Conservation (phyloP, 2,329 filamentous ascomycete genomes). For the Hypoxylon sp. region DNA sequence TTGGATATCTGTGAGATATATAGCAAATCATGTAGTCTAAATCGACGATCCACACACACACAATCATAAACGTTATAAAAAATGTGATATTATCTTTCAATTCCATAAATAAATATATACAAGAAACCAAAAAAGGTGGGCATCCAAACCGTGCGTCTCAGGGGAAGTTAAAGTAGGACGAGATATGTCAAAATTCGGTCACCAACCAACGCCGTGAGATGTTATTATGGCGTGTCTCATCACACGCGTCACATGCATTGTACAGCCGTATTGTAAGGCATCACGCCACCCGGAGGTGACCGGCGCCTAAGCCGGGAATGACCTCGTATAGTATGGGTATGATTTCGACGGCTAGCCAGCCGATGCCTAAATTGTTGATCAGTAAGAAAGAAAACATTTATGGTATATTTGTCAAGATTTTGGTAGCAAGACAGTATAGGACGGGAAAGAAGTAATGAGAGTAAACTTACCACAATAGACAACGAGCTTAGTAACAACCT, state of each 20-base stretch:
- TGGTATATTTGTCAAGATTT: background rate
- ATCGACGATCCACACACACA: background rate
- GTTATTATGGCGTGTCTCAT: conserved; percentile 30
- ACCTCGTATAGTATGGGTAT: conserved; percentile 61
- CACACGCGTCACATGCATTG: conserved; percentile 23
- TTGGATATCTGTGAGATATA: background rate
- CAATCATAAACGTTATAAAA: background rate
- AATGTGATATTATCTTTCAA: conserved; percentile 22
- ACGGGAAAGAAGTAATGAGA: conserved; percentile 3
- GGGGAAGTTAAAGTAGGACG: background rate
- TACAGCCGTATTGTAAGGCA: conserved; percentile 8
- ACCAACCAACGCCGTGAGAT: conserved; percentile 18
- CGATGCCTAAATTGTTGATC: conserved; percentile 49
- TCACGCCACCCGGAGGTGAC: conserved; percentile 50
- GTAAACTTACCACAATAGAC: conserved; percentile 84
- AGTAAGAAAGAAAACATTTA: background rate
- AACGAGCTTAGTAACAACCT: conserved; percentile 96
- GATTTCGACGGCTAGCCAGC: conserved; percentile 58
- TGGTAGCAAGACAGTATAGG: background rate
- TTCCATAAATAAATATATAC: conserved; percentile 27
- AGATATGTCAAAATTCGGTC: conserved; percentile 4
- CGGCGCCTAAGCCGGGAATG: conserved; percentile 57
- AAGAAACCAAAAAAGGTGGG: conserved; percentile 16
- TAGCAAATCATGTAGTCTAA: background rate
- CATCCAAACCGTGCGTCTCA: conserved; percentile 5